A percentile compares a stretch with the other conserved stretches of the same genome.
These are phyloP conservation scores for Oryza coarctata DNA, from an alignment of 176 grass and related monocot species.

Conservation along the genomic window DNA sequence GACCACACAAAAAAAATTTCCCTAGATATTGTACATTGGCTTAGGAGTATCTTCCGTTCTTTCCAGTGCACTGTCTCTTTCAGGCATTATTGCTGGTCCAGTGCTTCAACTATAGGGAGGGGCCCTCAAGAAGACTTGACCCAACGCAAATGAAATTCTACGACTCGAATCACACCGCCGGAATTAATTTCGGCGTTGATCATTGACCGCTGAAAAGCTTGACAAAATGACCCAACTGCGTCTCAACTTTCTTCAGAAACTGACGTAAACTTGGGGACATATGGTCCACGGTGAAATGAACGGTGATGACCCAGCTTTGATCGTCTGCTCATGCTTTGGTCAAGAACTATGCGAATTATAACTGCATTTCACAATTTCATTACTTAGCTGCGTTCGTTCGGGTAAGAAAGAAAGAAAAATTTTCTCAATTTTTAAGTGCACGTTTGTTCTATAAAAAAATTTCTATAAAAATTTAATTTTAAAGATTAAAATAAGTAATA, in stretches of 20 bases:
- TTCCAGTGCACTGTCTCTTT: not conserved
- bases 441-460: no score
- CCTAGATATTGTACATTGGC: not conserved
- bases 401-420: no score
- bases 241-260: not conserved
- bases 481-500: no score
- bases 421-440: no score
- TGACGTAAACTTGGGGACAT: not conserved
- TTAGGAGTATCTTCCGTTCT: not conserved
- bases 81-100: not conserved
- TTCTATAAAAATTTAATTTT: no score
- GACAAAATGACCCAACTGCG: not conserved
- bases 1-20: not conserved
- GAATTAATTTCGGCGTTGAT: not conserved
- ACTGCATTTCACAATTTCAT: not conserved
- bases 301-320: not conserved
- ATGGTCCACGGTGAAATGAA: not conserved
- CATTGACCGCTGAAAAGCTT: not conserved
- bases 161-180: not conserved
- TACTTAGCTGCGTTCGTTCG: no score
- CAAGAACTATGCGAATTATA: not conserved
- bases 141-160: not conserved
- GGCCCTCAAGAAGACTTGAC: not conserved
- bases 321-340: not conserved
- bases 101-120: not conserved